These are phyloP conservation scores for Polygonum maritimum DNA, from an alignment of 148 eudicot genomes.

Conservation along the genomic window DNA sequence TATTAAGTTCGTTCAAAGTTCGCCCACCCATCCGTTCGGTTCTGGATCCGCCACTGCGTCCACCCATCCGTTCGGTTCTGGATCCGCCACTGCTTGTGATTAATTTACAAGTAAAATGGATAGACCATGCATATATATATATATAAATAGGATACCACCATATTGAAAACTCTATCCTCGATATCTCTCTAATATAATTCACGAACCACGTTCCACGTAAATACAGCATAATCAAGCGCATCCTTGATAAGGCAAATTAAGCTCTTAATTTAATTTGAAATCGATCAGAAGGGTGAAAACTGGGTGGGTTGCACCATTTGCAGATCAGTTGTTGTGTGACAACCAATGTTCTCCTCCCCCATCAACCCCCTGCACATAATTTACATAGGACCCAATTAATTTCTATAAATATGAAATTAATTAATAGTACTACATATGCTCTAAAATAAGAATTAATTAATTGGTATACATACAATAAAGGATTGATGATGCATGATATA, in stretches of 20 bases:
- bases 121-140: not conserved
- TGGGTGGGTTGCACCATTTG: constrained; percentile 69
- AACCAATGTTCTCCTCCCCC: constrained; percentile 46
- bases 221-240: not conserved
- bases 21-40: no score
- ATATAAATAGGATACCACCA: not conserved
- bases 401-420: not conserved
- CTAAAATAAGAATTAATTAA: not conserved
- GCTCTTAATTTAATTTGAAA: not conserved
- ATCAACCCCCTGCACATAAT: constrained; percentile 42
- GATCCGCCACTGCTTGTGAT: not conserved
- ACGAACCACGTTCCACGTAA: not conserved
- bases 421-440: no score
- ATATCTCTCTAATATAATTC: not conserved
- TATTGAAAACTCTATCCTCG: not conserved
- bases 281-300: constrained; percentile 42
- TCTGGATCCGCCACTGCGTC: no score
- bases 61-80: no score
- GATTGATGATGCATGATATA: no score
- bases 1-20: no score
- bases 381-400: not conserved
- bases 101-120: constrained; percentile 9
- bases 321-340: constrained; percentile 54
- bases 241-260: not conserved
- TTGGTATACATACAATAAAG: not conserved